Conservation (phyloP, 352 stramenopile genomes). For the Phytophthora multivora region DNA sequence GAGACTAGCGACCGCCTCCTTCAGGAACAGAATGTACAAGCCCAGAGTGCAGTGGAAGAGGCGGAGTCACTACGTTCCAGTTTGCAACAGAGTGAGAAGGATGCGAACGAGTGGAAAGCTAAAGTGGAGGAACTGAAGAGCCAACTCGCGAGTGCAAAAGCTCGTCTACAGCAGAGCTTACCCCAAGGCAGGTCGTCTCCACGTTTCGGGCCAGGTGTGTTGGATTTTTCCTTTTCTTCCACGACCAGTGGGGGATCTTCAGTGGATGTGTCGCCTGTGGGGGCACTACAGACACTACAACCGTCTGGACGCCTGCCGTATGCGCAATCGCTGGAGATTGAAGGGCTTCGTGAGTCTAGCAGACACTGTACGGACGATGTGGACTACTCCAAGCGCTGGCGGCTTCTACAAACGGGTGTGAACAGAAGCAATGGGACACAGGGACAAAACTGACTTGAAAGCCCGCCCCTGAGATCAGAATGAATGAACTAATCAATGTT, state of each 20-base stretch:
- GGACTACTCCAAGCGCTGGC: slow-evolving; percentile 49
- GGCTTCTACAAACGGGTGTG: slow-evolving; percentile 19
- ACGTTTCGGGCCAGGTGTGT: slow-evolving; percentile 11
- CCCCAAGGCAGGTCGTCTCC: slow-evolving; percentile 15
- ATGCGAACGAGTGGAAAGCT: slow-evolving; percentile 27
- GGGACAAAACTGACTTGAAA: too few species aligned
- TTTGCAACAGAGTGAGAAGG: slow-evolving; percentile 10
- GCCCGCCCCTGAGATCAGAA: background rate
- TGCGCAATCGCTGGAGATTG: slow-evolving; percentile 79
- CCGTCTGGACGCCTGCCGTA: slow-evolving; percentile 72
- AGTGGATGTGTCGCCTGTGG: slow-evolving; percentile 24
- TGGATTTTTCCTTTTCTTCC: slow-evolving; percentile 40
- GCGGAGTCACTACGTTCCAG: slow-evolving; percentile 4
- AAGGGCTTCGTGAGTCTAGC: slow-evolving; percentile 78
- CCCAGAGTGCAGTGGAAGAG: slow-evolving; percentile 33
- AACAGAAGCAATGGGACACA: slow-evolving; percentile 4
- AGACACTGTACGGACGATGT: slow-evolving; percentile 41
- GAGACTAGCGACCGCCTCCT: slow-evolving; percentile 26
- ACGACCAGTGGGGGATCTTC: slow-evolving; percentile 27
- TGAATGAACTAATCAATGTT: slow-evolving; percentile 14
- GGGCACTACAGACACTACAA: slow-evolving; percentile 46
- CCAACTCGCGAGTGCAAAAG: slow-evolving; percentile 17
- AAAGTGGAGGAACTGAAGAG: slow-evolving; percentile 24
- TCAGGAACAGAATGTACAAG: slow-evolving; percentile 12
- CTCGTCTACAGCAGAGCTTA: slow-evolving; percentile 12